Evolutionary conservation across 495 filamentous ascomycete genomes (phyloP), one percentile per base, ranked within the genome.

Genomic region (Podospora australis): DNA sequence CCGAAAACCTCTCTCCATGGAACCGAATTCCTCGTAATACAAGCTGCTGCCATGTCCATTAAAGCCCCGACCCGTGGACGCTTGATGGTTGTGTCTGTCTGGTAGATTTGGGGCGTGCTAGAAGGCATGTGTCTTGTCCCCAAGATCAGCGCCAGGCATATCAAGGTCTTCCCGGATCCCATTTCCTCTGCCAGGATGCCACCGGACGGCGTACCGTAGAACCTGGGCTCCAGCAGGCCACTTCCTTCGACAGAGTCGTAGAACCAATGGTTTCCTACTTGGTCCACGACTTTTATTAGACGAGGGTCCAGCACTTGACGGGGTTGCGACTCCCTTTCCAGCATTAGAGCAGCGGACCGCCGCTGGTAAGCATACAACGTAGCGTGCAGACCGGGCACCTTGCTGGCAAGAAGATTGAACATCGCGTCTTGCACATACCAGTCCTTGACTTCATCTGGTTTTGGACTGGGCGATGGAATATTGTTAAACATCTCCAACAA

Each of bases 401-500:
- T 62, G 36, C 70, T 71, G 5, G 64, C 63, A 4, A 95, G 60
- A 9, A 97, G 58, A 5, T 74, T 73, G 36, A 78, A 60, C 65
- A 91, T 83, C 0, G 84, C 80, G 8, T 75, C 66, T 23, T 68
- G 73, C 0, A 77, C 71, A 52, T 84, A 78, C 2, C 58, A 60
- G 52, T 87, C 78, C 1, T 58, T 47, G 21, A 90, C 71, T 0
- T 46, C 42, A 6, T 78, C 65, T 2, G 76, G 69, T 0, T 53
- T 52, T 6, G 88, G 86, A 2, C 72, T 57, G 1, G 91, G 91
- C 8, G 89, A 82, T 9, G 84, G 73, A 7, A 96, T 67, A 3
- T 74, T 87, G 67, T 96, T 97, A 70, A 94, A 97, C 52, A 95
- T 78, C 49, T 87, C 80, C 55, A 90, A 86, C 0, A 96, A 65